These are phyloP conservation scores for Prunella vulgaris DNA, from an alignment of 257 asterid species.

Conservation along the genomic window DNA sequence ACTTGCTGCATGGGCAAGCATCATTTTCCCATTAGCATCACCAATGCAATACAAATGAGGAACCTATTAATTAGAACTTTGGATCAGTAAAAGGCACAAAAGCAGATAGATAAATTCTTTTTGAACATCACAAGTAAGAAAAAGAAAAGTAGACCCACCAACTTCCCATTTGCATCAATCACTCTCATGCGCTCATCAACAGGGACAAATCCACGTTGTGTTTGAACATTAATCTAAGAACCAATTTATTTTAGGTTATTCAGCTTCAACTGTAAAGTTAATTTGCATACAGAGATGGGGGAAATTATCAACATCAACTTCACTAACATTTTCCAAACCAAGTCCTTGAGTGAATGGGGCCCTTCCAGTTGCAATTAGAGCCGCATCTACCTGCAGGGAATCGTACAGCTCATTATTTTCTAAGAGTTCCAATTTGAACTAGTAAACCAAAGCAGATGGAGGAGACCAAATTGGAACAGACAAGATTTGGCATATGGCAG, in stretches of 20 bases:
- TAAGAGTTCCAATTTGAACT: conserved; percentile 2
- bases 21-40: conserved; percentile 99
- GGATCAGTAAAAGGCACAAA: conserved; percentile 24
- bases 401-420: conserved; percentile 23
- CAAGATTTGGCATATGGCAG: conserved; percentile 1
- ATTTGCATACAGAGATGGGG: conserved; percentile 5
- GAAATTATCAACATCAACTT: conserved; percentile 13
- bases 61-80: conserved; percentile 48
- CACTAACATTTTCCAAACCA: conserved; percentile 90
- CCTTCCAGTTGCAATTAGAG: conserved; percentile 97
- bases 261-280: conserved; percentile 10
- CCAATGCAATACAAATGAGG: conserved; percentile 96
- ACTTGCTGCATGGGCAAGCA: conserved; percentile 99
- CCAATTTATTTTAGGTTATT: conserved; percentile 10
- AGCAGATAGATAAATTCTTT: conserved; percentile 14
- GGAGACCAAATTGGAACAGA: conserved; percentile 7
- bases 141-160: conserved; percentile 47
- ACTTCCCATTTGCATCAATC: conserved; percentile 73
- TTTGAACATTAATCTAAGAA: conserved; percentile 76
- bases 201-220: conserved; percentile 91
- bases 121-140: conserved; percentile 6
- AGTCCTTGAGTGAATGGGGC: conserved; percentile 96
- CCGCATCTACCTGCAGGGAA: conserved; percentile 84
- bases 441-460: conserved; percentile 11
- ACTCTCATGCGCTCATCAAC: conserved; percentile 96